Evolutionary conservation across 352 stramenopile genomes (phyloP), one percentile per base, ranked within the genome.

Genomic region (Phytophthora meadii): DNA sequence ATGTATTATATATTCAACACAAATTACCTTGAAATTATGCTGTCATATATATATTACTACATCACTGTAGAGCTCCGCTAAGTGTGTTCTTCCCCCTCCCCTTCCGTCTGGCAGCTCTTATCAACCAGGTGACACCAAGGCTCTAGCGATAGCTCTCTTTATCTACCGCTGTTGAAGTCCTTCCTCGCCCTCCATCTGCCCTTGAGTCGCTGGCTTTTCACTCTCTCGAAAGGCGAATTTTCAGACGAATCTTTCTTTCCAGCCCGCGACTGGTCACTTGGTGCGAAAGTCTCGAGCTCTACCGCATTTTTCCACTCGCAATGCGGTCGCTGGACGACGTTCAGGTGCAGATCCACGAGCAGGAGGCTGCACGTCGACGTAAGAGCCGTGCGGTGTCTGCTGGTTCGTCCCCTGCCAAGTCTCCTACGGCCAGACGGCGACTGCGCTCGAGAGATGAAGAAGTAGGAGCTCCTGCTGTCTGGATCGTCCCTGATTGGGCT

Each of bases 401-500:
- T 12, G 34, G 12, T 14, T 41, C 51, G 36, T 70, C 64, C 10
- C 48, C 59, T 6, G 15, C 14, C 39, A 62, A 56, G 47, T 53
- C 53, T 8, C 53, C 52, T 1, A 14, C 25, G 2, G 51, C 44
- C 1, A 59, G 61, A 19, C 65, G 70, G 2, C 42, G 69, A 9
- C 34, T 68, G 25, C 59, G 54, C 15, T 68, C 50, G 3, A 47
- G 52, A 12, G 48, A 74, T 10, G 47, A 67, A 11, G 66, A 75
- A 7, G 40, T 65, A 30, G 62, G 62, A 14, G 84, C 85, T 17
- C 87, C 87, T 0, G 53, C 74, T 2, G 86, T 95, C 15, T 94
- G 87, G 87, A 81, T 84, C 56, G 73, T 75, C 7, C 81, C 85
- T 2, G 82, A 92, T 59, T 95, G 87, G 87, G 66, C 74, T 1